Percentiles rank a stretch among this genome's conserved stretches.
Evolutionary conservation across 73 alveolate genomes (phyloP).

Genomic region (Symbiodinium natans): DNA sequence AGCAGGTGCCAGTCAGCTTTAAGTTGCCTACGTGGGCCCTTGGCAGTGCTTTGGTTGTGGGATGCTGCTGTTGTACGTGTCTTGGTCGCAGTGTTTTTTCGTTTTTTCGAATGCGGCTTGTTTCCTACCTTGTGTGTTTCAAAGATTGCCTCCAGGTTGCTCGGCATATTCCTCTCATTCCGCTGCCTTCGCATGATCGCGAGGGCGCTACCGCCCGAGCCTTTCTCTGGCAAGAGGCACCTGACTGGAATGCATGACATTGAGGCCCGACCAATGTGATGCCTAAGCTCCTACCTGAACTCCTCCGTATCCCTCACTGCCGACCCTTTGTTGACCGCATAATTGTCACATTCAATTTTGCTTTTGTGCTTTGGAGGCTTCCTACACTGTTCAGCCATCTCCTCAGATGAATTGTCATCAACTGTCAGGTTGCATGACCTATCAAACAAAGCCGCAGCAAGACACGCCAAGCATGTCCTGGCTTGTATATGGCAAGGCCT

Average conservation of each 20-base stretch:
- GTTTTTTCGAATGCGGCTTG: too few relatives aligned
- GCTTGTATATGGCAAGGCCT: conserved; percentile 16
- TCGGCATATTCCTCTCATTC: background rate
- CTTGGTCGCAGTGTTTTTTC: background rate
- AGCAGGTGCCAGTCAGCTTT: background rate
- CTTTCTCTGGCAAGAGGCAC: background rate
- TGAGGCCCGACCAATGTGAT: background rate
- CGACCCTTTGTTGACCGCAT: too few relatives aligned
- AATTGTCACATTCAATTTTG: too few relatives aligned
- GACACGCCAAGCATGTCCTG: too few relatives aligned
- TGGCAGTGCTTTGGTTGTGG: background rate
- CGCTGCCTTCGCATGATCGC: background rate
- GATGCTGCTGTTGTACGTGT: background rate
- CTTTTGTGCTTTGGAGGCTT: background rate
- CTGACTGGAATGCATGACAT: background rate
- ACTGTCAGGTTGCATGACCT: too few relatives aligned
- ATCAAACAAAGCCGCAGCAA: too few relatives aligned
- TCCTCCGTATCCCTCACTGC: too few relatives aligned
- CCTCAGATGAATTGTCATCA: too few relatives aligned
- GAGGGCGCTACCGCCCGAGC: background rate
- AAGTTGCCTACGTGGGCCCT: background rate
- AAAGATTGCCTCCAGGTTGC: too few relatives aligned
- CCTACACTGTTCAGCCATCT: background rate
- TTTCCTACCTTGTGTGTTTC: too few relatives aligned
- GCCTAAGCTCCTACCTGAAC: too few relatives aligned